A percentile compares a stretch with the other conserved stretches of the same genome.
These are phyloP conservation scores for Leccinum incarnatum DNA, from an alignment of 768 basidiomycete species.

Conservation along the genomic window DNA sequence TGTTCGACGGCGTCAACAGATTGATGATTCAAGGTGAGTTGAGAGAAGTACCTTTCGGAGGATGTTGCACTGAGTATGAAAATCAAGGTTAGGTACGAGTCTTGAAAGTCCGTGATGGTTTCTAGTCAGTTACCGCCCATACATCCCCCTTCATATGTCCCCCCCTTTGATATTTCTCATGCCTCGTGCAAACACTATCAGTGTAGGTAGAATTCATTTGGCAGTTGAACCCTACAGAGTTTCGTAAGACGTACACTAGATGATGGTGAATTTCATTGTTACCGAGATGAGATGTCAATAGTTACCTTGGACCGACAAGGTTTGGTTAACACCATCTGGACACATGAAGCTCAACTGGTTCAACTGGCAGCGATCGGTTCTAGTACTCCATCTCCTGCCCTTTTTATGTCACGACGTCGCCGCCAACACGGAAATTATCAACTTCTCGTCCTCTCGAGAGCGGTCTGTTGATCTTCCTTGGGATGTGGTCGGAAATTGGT, in stretches of 20 bases:
- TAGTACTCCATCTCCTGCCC: conserved; percentile 9
- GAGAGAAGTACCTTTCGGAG: background rate
- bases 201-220: conserved; percentile 10
- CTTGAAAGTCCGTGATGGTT: conserved; percentile 29
- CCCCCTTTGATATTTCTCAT: background rate
- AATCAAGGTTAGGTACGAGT: conserved; percentile 13
- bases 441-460: conserved; percentile 41
- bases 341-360: conserved; percentile 18
- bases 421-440: conserved; percentile 68
- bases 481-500: conserved; percentile 30
- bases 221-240: background rate
- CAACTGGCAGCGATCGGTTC: conserved; percentile 10
- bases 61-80: conserved; percentile 8
- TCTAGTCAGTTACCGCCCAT: conserved; percentile 10
- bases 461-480: conserved; percentile 15
- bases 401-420: conserved; percentile 28
- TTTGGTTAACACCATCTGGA: background rate
- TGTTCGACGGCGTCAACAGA: conserved; percentile 24
- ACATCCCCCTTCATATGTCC: conserved; percentile 6
- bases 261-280: conserved; percentile 16
- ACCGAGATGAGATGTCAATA: conserved; percentile 5
- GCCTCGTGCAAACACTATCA: conserved; percentile 16
- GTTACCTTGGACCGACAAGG: background rate
- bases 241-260: conserved; percentile 5
- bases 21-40: conserved; percentile 14